These are phyloP conservation scores for Paecilomyces niveus DNA, from an alignment of 2,329 filamentous ascomycete genomes.

Conservation along the genomic window DNA sequence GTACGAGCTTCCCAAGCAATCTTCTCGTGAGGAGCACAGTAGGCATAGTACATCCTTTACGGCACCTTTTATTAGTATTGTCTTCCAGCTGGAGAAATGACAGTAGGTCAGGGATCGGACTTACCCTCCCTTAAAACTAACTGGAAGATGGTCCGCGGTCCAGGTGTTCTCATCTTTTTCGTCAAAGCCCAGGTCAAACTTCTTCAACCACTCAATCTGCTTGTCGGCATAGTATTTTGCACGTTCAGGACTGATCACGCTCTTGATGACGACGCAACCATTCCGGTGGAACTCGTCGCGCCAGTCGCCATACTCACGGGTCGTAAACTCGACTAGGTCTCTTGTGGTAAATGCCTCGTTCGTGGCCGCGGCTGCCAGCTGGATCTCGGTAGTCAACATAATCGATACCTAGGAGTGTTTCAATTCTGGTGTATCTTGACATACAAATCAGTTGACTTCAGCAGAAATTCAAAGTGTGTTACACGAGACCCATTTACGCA, in stretches of 20 bases:
- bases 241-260: slow-evolving; percentile 29
- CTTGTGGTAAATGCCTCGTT: too few relatives aligned
- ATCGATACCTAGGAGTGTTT: too few relatives aligned
- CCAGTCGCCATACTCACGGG: slow-evolving; percentile 37
- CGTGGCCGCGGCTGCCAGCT: too few relatives aligned
- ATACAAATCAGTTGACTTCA: too few relatives aligned
- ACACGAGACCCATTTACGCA: too few relatives aligned
- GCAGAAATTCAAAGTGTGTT: too few relatives aligned
- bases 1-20: slow-evolving; percentile 39
- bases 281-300: slow-evolving; percentile 36
- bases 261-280: slow-evolving; percentile 37
- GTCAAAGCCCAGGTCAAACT: slow-evolving; percentile 36
- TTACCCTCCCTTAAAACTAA: slow-evolving; percentile 36
- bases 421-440: too few relatives aligned
- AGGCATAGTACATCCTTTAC: slow-evolving; percentile 36
- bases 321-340: too few relatives aligned
- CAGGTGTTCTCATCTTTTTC: slow-evolving; percentile 33
- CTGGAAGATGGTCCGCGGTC: slow-evolving; percentile 38
- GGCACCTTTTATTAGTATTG: too few relatives aligned
- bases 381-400: too few relatives aligned
- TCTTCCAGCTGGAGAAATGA: too few relatives aligned
- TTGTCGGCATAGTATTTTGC: slow-evolving; percentile 36
- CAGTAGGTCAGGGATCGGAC: too few relatives aligned
- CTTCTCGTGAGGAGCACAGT: slow-evolving; percentile 36
- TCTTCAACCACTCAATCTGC: slow-evolving; percentile 37